Evolutionary conservation across 2,329 filamentous ascomycete genomes (phyloP).

Genomic region (Calonectria pteridis): DNA sequence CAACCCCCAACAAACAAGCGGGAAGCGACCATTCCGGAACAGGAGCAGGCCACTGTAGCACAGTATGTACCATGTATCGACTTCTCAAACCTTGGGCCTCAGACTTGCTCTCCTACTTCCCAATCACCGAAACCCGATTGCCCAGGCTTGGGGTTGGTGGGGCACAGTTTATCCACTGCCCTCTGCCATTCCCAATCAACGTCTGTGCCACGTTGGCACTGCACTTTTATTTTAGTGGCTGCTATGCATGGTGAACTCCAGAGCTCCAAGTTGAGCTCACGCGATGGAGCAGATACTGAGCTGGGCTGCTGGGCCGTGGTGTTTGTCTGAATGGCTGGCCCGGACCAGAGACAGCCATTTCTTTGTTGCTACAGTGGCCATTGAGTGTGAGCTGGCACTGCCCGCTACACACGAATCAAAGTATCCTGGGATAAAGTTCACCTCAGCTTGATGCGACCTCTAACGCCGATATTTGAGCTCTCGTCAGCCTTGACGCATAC

Average conservation of each 20-base stretch:
- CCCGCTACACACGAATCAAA: background rate
- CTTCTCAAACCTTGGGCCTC: slow-evolving; percentile 1
- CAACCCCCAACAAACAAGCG: slow-evolving; percentile 18
- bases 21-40: slow-evolving; percentile 6
- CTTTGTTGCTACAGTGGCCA: background rate
- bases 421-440: slow-evolving; percentile 4
- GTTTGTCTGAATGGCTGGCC: background rate
- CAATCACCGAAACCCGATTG: slow-evolving; percentile 15
- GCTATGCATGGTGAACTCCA: slow-evolving; percentile 16
- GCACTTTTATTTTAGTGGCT: slow-evolving; percentile 44
- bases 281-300: background rate
- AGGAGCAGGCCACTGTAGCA: background rate
- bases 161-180: slow-evolving; percentile 9
- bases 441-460: slow-evolving; percentile 4
- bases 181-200: slow-evolving; percentile 41
- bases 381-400: background rate
- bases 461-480: slow-evolving; percentile 15
- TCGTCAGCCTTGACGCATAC: background rate
- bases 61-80: background rate
- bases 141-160: slow-evolving; percentile 12
- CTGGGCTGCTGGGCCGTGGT: background rate
- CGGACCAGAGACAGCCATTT: background rate
- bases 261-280: background rate
- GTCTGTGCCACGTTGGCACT: slow-evolving; percentile 45
- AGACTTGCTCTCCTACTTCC: background rate